Evolutionary conservation across 2,329 filamentous ascomycete genomes (phyloP), one percentile per base, ranked within the genome.

Genomic region (Calcarisporium arbuscula): DNA sequence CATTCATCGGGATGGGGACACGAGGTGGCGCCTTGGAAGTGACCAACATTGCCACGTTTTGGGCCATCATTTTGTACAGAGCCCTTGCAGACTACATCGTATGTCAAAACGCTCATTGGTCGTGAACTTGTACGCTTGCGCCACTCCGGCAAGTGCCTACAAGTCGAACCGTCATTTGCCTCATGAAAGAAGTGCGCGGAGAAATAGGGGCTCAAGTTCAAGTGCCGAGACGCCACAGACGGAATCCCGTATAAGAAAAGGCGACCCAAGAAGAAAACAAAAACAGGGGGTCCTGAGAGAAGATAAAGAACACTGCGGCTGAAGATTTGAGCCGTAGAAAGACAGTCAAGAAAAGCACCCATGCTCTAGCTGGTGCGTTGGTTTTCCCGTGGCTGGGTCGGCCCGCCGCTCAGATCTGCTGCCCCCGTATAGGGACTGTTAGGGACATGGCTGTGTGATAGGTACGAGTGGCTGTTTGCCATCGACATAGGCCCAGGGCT

Each of bases 41-140:
- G 14, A 19, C 15, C 32, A 15, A 19, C 28, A 12, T 10, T 33
- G 17, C 32, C 32, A 34, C 32, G 32, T 34, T 22, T 28, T 18
- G 25, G 17, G n/a, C n/a, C n/a, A n/a, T n/a, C n/a, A n/a, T n/a
- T n/a, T n/a, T 5, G 16, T 11, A 16, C 5, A 12, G 16, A 16
- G 17, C 23, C 23, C 32, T 28, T 34, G 32, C 32, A 34, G 32
- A 28, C 17, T n/a, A n/a, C n/a, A n/a, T n/a, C n/a, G n/a, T n/a
- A n/a, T n/a, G n/a, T n/a, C n/a, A n/a, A n/a, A n/a, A n/a, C n/a
- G n/a, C n/a, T n/a, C n/a, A n/a, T n/a, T n/a, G n/a, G n/a, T n/a
- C n/a, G n/a, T n/a, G n/a, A n/a, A n/a, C n/a, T n/a, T n/a, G n/a
- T n/a, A n/a, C n/a, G n/a, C n/a, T n/a, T n/a, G n/a, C n/a, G n/a